Evolutionary conservation across 441 rosid species (phyloP).

Genomic region (Melastoma candidum): DNA sequence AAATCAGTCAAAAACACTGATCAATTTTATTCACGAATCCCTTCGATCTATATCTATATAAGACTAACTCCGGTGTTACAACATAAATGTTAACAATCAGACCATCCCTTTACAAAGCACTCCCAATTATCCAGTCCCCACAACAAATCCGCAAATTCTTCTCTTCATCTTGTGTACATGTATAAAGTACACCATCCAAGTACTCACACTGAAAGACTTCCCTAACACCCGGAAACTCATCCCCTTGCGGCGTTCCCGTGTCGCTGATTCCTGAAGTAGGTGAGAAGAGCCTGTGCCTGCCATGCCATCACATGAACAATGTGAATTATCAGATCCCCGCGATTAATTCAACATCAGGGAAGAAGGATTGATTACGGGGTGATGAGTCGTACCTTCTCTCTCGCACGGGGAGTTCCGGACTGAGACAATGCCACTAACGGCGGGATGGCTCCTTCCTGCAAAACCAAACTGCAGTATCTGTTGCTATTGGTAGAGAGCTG

Average conservation of each 20-base stretch:
- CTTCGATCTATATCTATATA: too few relatives aligned
- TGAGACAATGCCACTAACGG: slow-evolving; percentile 79
- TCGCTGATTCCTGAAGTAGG: slow-evolving; percentile 70
- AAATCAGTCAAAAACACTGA: too few relatives aligned
- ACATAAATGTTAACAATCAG: too few relatives aligned
- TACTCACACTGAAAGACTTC: too few relatives aligned
- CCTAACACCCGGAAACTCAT: slow-evolving; percentile 21
- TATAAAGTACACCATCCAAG: too few relatives aligned
- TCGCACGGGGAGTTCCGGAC: slow-evolving; percentile 78
- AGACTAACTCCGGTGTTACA: too few relatives aligned
- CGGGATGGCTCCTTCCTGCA: slow-evolving; percentile 92
- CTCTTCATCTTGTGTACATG: too few relatives aligned
- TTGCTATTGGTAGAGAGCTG: slow-evolving; percentile 55
- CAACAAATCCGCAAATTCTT: too few relatives aligned
- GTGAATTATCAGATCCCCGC: background rate
- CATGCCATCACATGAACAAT: slow-evolving; percentile 8
- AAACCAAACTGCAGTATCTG: slow-evolving; percentile 50
- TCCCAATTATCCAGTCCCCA: too few relatives aligned
- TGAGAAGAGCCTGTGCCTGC: slow-evolving; percentile 83
- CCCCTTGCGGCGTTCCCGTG: slow-evolving; percentile 60
- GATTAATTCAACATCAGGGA: background rate
- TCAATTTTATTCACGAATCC: too few relatives aligned
- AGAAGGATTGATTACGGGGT: background rate
- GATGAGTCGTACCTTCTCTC: slow-evolving; percentile 51
- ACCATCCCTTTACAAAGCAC: too few relatives aligned